A percentile compares a stretch with the other conserved stretches of the same genome.
These are phyloP conservation scores for Eimeria acervulina DNA, from an alignment of 169 alveolate genomes.

Conservation along the genomic window DNA sequence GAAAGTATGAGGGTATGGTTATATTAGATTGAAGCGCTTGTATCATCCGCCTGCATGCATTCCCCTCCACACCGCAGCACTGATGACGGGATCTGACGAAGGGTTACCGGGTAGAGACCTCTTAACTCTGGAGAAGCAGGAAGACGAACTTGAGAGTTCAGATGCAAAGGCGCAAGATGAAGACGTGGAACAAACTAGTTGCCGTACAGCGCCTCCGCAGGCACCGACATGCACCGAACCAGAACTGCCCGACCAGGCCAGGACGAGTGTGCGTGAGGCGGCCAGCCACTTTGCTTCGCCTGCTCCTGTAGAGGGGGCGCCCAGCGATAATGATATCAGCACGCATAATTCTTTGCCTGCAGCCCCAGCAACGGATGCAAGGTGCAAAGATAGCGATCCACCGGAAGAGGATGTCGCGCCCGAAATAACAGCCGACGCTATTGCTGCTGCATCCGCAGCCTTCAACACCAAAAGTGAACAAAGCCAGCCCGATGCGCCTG, in stretches of 20 bases:
- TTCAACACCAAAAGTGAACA: neutral
- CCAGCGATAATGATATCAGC: neutral
- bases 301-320: neutral
- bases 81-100: conserved; percentile 65
- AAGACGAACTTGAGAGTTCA: neutral
- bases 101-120: neutral
- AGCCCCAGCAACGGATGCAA: neutral
- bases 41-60: neutral
- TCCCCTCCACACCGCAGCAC: neutral
- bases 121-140: neutral
- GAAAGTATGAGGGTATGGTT: neutral
- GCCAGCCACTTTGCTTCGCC: neutral
- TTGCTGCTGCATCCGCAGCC: conserved; percentile 44
- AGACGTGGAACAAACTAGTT: neutral
- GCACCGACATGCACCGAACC: conserved; percentile 2
- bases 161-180: neutral
- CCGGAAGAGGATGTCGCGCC: neutral
- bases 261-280: neutral
- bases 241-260: conserved; percentile 12
- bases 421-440: neutral
- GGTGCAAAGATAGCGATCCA: neutral
- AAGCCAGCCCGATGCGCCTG: neutral
- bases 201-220: neutral
- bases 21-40: neutral
- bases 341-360: neutral